Percentiles rank a stretch among this genome's conserved stretches.
phyloP scores from a whole-genome alignment of 306 rosid species.

The Prunus padus region DNA sequence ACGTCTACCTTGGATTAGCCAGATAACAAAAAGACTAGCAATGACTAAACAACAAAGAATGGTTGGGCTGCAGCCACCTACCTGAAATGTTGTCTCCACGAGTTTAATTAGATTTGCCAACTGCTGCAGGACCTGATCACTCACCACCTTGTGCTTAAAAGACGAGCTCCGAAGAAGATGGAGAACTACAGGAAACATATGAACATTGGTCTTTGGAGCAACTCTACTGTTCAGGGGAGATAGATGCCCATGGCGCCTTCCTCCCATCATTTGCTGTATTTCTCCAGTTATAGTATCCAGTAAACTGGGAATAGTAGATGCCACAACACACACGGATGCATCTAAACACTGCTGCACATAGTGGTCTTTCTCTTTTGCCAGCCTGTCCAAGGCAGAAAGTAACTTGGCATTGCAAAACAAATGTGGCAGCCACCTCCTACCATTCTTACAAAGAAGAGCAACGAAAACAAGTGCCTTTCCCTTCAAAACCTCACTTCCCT shows the following conservation, averaged over 20 bases:
- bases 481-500: slow-evolving; percentile 85
- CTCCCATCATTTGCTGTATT: slow-evolving; percentile 88
- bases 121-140: slow-evolving; percentile 71
- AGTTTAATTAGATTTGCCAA: slow-evolving; percentile 74
- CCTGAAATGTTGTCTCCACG: slow-evolving; percentile 88
- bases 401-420: slow-evolving; percentile 83
- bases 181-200: slow-evolving; percentile 87
- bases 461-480: slow-evolving; percentile 82
- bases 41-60: slow-evolving; percentile 8
- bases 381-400: slow-evolving; percentile 84
- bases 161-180: slow-evolving; percentile 89
- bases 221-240: slow-evolving; percentile 73
- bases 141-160: slow-evolving; percentile 79
- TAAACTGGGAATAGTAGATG: slow-evolving; percentile 71
- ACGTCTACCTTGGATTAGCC: not conserved
- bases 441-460: slow-evolving; percentile 82
- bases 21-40: not conserved
- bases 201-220: slow-evolving; percentile 74
- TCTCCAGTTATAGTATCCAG: slow-evolving; percentile 76
- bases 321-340: slow-evolving; percentile 70
- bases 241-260: slow-evolving; percentile 83
- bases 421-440: slow-evolving; percentile 91
- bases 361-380: slow-evolving; percentile 83
- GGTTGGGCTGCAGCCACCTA: slow-evolving; percentile 34
- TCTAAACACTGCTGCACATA: slow-evolving; percentile 76